Evolutionary conservation across 179 eudicot genomes (phyloP), one percentile per base, ranked within the genome.

Genomic region (Pouteria campechiana): DNA sequence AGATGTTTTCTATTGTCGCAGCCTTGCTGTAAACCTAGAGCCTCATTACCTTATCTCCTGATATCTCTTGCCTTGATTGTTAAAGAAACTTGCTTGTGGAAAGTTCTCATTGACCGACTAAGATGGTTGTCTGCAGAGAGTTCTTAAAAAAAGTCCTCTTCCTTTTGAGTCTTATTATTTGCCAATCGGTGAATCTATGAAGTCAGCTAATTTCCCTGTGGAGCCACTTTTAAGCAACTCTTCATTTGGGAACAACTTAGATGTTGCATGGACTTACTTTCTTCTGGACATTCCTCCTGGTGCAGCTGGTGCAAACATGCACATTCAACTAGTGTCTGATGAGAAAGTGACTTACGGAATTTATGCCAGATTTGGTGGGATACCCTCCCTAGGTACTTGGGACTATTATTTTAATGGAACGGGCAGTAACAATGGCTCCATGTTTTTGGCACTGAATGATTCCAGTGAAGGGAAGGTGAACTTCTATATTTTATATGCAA

Each of bases 251-350:
- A 53, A 44, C 37, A 46, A 28, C 19, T 25, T 13, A 21, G 58
- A 59, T 20, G 33, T 24, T 50, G 44, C 64, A 43, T 85, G 97
- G 95, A 85, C 90, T n/a, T 90, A 76, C 67, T 81, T 86, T 43
- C 66, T 65, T 39, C 57, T 86, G n/a, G 84, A 86, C 60, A 63
- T 90, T 44, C 98, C 98, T 43, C 64, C 46, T 46, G 88, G 81
- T 32, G 94, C 94, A 19, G 58, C 75, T 48, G 97, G 97, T 41
- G 90, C 75, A 40, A 81, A 82, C 54, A 56, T 90, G 44, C 96
- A 86, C 51, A 27, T 86, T 43, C 72, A 53, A 34, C 46, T 90
- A 32, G 57, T 37, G 37, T 72, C 94, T n/a, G 72, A 74, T 20
- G 22, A 42, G 28, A 69, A 61, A 61, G 42, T 66, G 41, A 69